Conservation (phyloP, 2,329 filamentous ascomycete species). For the Cordyceps farinosa region DNA sequence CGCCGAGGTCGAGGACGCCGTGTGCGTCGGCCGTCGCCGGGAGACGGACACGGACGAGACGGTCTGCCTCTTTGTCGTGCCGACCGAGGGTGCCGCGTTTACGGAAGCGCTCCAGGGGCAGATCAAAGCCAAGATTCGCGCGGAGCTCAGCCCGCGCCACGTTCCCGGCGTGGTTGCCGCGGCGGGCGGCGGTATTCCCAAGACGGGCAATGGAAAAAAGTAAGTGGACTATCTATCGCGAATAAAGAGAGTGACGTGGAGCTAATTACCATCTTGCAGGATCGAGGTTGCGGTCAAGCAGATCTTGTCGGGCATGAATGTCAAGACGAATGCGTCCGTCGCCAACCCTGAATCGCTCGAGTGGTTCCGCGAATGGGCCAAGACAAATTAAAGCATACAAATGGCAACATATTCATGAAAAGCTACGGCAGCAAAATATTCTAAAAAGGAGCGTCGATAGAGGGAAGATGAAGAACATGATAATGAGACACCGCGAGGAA, state of each 20-base stretch:
- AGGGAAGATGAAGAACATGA: not conserved
- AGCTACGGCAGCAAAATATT: not conserved
- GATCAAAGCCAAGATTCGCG: conserved; percentile 67
- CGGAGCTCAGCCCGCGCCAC: conserved; percentile 82
- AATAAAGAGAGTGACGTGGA: not conserved
- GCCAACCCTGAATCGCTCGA: conserved; percentile 84
- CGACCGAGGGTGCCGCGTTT: conserved; percentile 58
- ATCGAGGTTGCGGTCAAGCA: conserved; percentile 96
- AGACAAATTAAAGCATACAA: conserved; percentile 37
- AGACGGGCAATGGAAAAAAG: conserved; percentile 96
- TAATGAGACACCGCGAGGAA: not conserved
- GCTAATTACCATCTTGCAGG: conserved; percentile 38
- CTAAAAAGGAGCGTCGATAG: not conserved
- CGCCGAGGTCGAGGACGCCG: conserved; percentile 72
- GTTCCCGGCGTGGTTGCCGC: conserved; percentile 81
- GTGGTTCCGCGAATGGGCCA: conserved; percentile 81
- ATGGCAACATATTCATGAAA: not conserved
- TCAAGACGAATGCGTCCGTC: conserved; percentile 90
- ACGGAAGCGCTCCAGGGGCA: conserved; percentile 54
- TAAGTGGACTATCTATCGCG: conserved; percentile 39
- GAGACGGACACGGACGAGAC: conserved; percentile 75
- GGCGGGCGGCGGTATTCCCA: conserved; percentile 76
- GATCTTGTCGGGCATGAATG: conserved; percentile 80
- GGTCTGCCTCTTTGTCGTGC: conserved; percentile 84
- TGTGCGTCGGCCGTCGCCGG: conserved; percentile 78